Evolutionary conservation across 2,329 filamentous ascomycete species (phyloP).

Genomic region (Cordyceps cicadae): DNA sequence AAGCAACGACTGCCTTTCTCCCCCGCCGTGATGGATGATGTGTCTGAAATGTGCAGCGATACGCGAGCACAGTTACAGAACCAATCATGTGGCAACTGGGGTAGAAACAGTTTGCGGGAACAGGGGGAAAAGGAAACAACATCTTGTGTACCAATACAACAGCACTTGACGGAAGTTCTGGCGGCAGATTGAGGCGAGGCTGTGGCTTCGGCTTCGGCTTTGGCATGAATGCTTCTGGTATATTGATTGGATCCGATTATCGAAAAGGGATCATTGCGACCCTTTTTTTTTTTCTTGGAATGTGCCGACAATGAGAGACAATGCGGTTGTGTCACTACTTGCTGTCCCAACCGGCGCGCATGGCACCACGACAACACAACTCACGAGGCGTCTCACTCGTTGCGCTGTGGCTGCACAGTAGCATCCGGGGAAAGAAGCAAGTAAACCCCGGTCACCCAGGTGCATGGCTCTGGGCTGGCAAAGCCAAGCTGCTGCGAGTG

Average conservation of each 20-base stretch:
- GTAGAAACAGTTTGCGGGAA: not conserved
- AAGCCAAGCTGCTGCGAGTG: too few species aligned
- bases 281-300: not conserved
- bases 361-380: not conserved
- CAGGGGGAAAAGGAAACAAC: not conserved
- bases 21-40: not conserved
- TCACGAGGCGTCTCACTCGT: not conserved
- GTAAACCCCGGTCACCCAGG: too few species aligned
- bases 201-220: not conserved
- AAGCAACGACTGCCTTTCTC: not conserved
- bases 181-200: not conserved
- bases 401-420: not conserved
- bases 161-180: not conserved
- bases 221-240: not conserved
- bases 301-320: not conserved
- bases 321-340: not conserved
- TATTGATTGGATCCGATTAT: not conserved
- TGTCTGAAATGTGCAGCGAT: constrained; percentile 5
- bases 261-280: not conserved
- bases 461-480: too few species aligned
- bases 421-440: not conserved
- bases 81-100: not conserved
- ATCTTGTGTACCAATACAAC: not conserved
- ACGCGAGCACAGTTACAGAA: not conserved
- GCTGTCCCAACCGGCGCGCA: not conserved